A percentile compares a stretch with the other conserved stretches of the same genome.
Evolutionary conservation across 495 filamentous ascomycete species (phyloP).

Genomic region (Trichoderma reesei): DNA sequence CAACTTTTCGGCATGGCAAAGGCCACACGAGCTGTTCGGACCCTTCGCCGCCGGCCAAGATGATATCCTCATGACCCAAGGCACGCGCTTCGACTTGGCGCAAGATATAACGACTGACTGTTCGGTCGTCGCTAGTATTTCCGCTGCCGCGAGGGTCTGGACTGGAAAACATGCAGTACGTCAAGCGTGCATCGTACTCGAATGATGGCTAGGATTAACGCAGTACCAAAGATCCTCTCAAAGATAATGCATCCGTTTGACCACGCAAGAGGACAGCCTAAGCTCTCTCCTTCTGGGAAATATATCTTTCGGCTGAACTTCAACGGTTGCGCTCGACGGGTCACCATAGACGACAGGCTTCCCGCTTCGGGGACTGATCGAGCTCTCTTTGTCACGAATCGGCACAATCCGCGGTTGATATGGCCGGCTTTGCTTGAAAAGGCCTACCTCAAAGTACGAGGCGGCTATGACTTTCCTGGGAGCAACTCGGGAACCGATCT

Average conservation of each 20-base stretch:
- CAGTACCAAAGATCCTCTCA: conserved; percentile 46
- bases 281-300: conserved; percentile 65
- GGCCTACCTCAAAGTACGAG: conserved; percentile 91
- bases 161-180: conserved; percentile 9
- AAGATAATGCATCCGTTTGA: conserved; percentile 68
- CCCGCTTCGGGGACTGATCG: conserved; percentile 64
- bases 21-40: conserved; percentile 49
- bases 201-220: not conserved
- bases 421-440: conserved; percentile 97
- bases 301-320: conserved; percentile 90
- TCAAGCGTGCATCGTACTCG: conserved; percentile 18
- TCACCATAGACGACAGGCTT: conserved; percentile 85
- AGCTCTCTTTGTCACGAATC: conserved; percentile 78
- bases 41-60: conserved; percentile 11
- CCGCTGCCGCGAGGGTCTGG: conserved; percentile 52
- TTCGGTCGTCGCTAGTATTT: conserved; percentile 92
- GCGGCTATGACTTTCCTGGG: conserved; percentile 97
- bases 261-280: conserved; percentile 39
- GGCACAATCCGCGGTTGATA: conserved; percentile 61
- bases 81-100: conserved; percentile 61
- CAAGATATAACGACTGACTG: conserved; percentile 94
- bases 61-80: conserved; percentile 45
- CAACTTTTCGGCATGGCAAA: conserved; percentile 73
- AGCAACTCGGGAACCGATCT: conserved; percentile 95
- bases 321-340: conserved; percentile 83